Evolutionary conservation across 305 asterid species (phyloP), one percentile per base, ranked within the genome.

Genomic region (Fraxinus ornus): DNA sequence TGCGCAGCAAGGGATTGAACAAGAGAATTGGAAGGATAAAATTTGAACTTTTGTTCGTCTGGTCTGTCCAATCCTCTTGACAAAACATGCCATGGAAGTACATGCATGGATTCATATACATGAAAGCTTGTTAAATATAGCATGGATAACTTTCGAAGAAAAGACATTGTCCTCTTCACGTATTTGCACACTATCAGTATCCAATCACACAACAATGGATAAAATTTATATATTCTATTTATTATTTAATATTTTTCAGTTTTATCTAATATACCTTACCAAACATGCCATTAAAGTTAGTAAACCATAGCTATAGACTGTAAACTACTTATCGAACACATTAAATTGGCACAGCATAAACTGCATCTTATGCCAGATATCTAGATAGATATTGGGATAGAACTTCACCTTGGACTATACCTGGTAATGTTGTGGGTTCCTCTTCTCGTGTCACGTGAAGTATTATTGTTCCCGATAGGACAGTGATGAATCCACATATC

Each of bases 401-500:
- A 10, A 64, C 73, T 64, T 64, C 73, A 64, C n/a, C 73, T 24
- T 24, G 36, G 73, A 64, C 36, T 33, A 74, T 88, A 87, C 91
- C 89, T 83, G 82, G 78, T 36, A 80, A 44, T 52, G 60, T 83
- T n/a, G 83, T n/a, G 77, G 89, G 41, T 82, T 89, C 91, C 77
- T 84, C 88, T 66, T 89, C 91, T 79, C 85, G 86, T 26, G 91
- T 86, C 52, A 83, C 83, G 24, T 89, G 91, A 70, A 89, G 91
- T 81, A 89, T 75, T 57, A 85, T 82, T 78, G 89, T 87, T 79
- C 90, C 91, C 0, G 89, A 85, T 82, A 89, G 90, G 32, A 89
- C 89, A 33, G 90, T 89, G 80, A 87, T 75, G 79, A 89, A 89
- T 83, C 91, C 91, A 85, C 91, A 89, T 21, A 87, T 57, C 80